Evolutionary conservation across 78 protist species (phyloP).

Genomic region (Emiliania huxleyi): DNA sequence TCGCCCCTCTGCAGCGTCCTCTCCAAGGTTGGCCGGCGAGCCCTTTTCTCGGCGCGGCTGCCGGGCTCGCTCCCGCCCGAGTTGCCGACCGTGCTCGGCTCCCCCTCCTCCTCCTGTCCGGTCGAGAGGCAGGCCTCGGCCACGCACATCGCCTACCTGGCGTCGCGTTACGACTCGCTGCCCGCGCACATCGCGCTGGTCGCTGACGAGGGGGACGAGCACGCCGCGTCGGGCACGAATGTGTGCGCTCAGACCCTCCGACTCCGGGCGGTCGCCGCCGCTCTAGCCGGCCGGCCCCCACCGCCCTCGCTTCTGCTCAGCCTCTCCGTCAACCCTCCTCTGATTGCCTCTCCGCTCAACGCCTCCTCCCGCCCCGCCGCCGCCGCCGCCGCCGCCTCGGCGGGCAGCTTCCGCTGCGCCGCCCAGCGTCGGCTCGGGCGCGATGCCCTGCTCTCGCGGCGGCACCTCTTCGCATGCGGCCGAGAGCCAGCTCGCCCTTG

Average conservation of each 20-base stretch:
- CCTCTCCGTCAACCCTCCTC: too few species aligned
- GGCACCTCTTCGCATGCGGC: too few species aligned
- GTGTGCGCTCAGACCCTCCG: conserved; percentile 11
- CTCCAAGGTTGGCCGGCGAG: not conserved
- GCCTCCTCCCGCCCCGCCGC: too few species aligned
- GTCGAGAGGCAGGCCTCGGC: not conserved
- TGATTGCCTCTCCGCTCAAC: too few species aligned
- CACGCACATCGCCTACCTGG: not conserved
- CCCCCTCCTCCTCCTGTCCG: not conserved
- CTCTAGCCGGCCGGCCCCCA: too few species aligned
- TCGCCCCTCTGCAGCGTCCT: not conserved
- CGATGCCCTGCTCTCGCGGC: too few species aligned
- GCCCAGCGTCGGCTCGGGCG: too few species aligned
- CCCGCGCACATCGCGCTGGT: not conserved
- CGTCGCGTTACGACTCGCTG: not conserved
- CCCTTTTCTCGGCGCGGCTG: not conserved
- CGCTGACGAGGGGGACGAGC: not conserved
- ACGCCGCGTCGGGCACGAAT: not conserved
- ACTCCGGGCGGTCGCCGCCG: too few species aligned
- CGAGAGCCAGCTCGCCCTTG: too few species aligned
- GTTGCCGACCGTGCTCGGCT: not conserved
- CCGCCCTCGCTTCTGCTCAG: too few species aligned
- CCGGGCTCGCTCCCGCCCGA: not conserved
- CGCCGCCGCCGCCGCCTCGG: too few species aligned
- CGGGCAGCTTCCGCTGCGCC: too few species aligned